Percentiles rank a stretch among this genome's conserved stretches.
These are phyloP conservation scores for Candida albicans DNA, from an alignment of 1,139 yeast genomes.

Conservation along the genomic window DNA sequence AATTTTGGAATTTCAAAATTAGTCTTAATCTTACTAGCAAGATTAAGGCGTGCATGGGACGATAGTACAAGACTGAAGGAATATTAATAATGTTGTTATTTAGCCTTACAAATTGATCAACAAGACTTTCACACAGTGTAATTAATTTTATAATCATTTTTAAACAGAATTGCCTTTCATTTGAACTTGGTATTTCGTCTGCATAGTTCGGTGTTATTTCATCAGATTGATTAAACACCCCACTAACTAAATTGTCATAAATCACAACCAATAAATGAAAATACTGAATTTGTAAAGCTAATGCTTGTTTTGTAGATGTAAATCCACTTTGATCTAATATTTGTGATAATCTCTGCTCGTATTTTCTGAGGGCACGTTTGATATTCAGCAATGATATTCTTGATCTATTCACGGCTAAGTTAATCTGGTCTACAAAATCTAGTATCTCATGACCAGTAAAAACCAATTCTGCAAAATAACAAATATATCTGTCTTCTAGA, in stretches of 20 bases:
- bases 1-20: constrained; percentile 41
- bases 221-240: constrained; percentile 19
- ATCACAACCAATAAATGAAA: constrained; percentile 49
- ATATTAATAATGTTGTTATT: constrained; percentile 39
- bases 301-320: constrained; percentile 25
- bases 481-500: constrained; percentile 35
- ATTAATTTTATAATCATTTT: constrained; percentile 42
- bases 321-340: constrained; percentile 31
- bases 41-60: constrained; percentile 57
- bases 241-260: constrained; percentile 47
- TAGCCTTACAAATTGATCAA: constrained; percentile 44
- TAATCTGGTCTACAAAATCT: constrained; percentile 23
- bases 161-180: constrained; percentile 22
- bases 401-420: background rate
- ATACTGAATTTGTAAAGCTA: constrained; percentile 38
- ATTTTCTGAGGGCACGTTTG: constrained; percentile 16
- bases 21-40: constrained; percentile 46
- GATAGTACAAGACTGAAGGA: constrained; percentile 55
- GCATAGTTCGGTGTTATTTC: background rate
- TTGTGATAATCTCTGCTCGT: constrained; percentile 24
- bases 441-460: constrained; percentile 47
- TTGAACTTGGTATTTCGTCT: constrained; percentile 1
- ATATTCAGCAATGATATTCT: constrained; percentile 4
- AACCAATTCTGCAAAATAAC: constrained; percentile 40
- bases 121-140: constrained; percentile 42